These are phyloP conservation scores for Mariannaea sp. DNA, from an alignment of 2,329 filamentous ascomycete species.

Conservation along the genomic window DNA sequence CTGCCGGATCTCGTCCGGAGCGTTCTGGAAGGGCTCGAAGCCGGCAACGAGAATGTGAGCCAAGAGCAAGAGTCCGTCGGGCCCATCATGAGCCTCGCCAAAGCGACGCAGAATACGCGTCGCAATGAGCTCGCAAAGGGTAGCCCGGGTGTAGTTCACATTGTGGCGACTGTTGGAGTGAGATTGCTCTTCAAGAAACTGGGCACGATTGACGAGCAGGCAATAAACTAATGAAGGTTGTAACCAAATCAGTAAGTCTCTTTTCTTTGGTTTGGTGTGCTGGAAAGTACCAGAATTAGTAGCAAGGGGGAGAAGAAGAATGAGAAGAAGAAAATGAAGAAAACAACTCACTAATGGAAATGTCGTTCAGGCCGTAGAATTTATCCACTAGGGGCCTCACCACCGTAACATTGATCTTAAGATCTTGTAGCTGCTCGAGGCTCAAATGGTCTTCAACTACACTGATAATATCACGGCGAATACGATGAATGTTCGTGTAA, in stretches of 20 bases:
- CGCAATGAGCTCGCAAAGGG: conserved; percentile 80
- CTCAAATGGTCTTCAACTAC: conserved; percentile 68
- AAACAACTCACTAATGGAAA: conserved; percentile 67
- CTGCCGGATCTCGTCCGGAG: conserved; percentile 67
- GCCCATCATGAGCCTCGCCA: conserved; percentile 75
- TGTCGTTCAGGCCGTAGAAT: conserved; percentile 77
- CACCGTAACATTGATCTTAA: conserved; percentile 80
- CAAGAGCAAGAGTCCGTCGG: conserved; percentile 71
- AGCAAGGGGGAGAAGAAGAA: no score
- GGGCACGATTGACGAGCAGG: conserved; percentile 78
- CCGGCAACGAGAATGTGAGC: conserved; percentile 81
- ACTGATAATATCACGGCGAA: conserved; percentile 65
- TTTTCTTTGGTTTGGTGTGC: no score
- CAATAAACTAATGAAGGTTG: conserved; percentile 65
- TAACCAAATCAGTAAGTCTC: not conserved
- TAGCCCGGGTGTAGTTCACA: conserved; percentile 77
- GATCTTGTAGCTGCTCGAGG: conserved; percentile 76
- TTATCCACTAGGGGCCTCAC: conserved; percentile 84
- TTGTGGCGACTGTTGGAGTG: conserved; percentile 79
- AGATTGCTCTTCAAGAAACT: conserved; percentile 78
- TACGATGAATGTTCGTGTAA: conserved; percentile 78
- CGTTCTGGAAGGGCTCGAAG: conserved; percentile 85
- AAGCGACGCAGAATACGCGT: conserved; percentile 78
- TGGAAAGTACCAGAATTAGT: no score
- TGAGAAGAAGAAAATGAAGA: no score